A percentile compares a stretch with the other conserved stretches of the same genome.
Evolutionary conservation across 306 rosid genomes (phyloP).

Genomic region (Hippophae rhamnoides): DNA sequence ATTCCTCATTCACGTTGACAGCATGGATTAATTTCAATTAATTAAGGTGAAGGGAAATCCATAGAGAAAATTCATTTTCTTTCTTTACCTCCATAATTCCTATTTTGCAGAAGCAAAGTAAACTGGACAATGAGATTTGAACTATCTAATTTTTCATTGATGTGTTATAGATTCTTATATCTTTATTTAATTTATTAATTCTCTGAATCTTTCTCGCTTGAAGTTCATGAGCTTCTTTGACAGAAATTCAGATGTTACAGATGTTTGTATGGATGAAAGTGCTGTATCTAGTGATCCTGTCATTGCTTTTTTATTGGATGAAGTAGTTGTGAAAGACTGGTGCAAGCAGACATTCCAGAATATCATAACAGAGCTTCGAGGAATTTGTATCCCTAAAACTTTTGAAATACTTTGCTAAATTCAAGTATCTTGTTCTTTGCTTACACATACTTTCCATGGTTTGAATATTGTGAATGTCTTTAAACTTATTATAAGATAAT

Average conservation of each 20-base stretch:
- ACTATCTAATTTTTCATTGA: too few relatives aligned
- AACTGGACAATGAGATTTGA: too few relatives aligned
- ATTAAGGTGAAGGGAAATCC: not conserved
- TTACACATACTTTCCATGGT: not conserved
- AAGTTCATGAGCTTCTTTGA: constrained; percentile 39
- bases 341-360: constrained; percentile 75
- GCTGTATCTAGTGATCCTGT: constrained; percentile 98
- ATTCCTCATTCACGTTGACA: too few relatives aligned
- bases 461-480: constrained; percentile 21
- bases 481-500: constrained; percentile 47
- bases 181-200: not conserved
- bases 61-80: too few relatives aligned
- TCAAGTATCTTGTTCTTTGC: constrained; percentile 8
- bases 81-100: too few relatives aligned
- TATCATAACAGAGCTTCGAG: constrained; percentile 59
- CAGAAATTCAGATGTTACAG: constrained; percentile 71
- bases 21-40: not conserved
- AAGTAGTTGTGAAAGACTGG: constrained; percentile 99
- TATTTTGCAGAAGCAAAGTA: too few relatives aligned
- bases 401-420: constrained; percentile 17
- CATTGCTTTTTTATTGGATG: constrained; percentile 97
- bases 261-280: constrained; percentile 95
- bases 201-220: not conserved
- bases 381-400: constrained; percentile 63
- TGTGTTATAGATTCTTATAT: not conserved